Conservation (phyloP, 345 rosid genomes). For the Isatis tinctoria region DNA sequence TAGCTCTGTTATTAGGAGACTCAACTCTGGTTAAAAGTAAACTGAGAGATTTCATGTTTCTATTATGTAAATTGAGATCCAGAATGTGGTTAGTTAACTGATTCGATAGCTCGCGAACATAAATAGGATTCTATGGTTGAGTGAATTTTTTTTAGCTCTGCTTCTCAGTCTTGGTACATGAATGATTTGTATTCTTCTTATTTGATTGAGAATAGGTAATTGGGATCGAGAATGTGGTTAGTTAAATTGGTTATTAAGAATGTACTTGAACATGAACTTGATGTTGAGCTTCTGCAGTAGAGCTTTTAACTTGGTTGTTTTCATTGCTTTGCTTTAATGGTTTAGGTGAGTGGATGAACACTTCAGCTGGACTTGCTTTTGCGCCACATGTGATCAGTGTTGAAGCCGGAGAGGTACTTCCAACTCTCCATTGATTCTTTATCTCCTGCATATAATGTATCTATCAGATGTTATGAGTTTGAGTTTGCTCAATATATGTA, state of each 20-base stretch:
- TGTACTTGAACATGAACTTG: not conserved
- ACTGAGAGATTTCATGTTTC: not conserved
- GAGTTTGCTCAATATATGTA: not conserved
- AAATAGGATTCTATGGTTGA: not conserved
- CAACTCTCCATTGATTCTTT: not conserved
- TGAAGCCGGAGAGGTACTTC: slow-evolving; percentile 71
- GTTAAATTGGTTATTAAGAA: not conserved
- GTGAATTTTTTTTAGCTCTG: not conserved
- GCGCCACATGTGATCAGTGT: slow-evolving; percentile 78
- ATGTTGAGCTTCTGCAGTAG: not conserved
- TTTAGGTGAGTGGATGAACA: slow-evolving; percentile 92
- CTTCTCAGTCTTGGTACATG: not conserved
- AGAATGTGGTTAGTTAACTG: no score
- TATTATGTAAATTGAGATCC: not conserved
- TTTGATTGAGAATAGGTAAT: not conserved
- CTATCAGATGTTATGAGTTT: not conserved
- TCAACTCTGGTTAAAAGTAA: not conserved
- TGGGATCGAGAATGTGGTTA: not conserved
- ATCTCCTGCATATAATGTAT: not conserved
- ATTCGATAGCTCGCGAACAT: not conserved
- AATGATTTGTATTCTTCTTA: not conserved
- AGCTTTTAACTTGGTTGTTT: not conserved
- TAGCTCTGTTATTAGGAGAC: not conserved
- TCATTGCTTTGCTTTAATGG: slow-evolving; percentile 16
- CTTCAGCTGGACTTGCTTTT: slow-evolving; percentile 86